Conservation (phyloP, 2,329 filamentous ascomycete species). For the Pseudofabraea citricarpa region DNA sequence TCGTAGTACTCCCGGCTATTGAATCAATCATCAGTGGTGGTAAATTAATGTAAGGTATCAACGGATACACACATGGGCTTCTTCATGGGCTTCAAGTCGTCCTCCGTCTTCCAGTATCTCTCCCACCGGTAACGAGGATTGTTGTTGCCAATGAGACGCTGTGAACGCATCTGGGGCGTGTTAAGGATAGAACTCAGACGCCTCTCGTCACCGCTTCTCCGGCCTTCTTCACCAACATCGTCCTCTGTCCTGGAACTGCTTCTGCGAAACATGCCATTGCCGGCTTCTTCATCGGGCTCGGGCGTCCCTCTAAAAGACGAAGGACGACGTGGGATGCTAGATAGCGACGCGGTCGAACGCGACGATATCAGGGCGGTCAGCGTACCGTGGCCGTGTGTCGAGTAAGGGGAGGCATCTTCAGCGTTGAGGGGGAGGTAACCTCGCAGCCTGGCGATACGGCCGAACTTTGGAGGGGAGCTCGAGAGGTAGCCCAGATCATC, state of each 20-base stretch:
- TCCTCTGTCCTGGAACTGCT: constrained; percentile 12
- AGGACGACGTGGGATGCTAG: constrained; percentile 10
- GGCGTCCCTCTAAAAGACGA: constrained; percentile 15
- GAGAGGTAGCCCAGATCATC: neutral
- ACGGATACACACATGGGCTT: constrained; percentile 57
- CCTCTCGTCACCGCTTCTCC: constrained; percentile 41
- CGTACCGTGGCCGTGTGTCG: constrained; percentile 24
- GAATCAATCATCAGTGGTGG: no score
- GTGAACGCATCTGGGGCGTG: constrained; percentile 72
- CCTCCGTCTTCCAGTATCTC: constrained; percentile 77
- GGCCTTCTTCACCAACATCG: constrained; percentile 19
- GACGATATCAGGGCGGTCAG: constrained; percentile 24
- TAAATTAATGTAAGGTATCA: no score
- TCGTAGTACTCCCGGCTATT: constrained; percentile 78
- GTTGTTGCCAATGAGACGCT: constrained; percentile 82
- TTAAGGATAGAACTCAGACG: constrained; percentile 55
- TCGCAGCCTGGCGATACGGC: constrained; percentile 16
- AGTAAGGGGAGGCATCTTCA: constrained; percentile 25
- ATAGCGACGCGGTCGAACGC: constrained; percentile 22
- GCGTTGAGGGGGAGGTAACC: constrained; percentile 21
- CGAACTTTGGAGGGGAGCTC: constrained; percentile 15
- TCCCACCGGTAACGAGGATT: constrained; percentile 86
- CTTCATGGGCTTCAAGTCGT: constrained; percentile 66
- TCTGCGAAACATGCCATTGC: constrained; percentile 5
- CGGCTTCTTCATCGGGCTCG: constrained; percentile 20